phyloP scores from a whole-genome alignment of 352 stramenopile species.

The Phytophthora boehmeriae region DNA sequence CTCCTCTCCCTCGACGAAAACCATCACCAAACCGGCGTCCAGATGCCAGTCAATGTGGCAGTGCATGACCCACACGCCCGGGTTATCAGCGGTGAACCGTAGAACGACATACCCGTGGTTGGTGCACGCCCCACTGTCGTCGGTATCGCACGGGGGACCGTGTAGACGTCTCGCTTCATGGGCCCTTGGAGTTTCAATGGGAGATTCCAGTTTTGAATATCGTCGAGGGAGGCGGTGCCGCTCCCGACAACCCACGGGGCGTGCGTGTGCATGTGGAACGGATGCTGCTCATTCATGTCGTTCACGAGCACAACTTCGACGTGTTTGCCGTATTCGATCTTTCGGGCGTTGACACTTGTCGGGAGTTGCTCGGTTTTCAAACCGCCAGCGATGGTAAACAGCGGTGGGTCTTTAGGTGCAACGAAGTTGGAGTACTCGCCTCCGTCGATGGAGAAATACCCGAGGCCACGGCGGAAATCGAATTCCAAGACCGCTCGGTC shows the following conservation, averaged over 20 bases:
- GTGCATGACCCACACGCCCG: constrained; percentile 43
- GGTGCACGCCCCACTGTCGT: constrained; percentile 17
- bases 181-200: constrained; percentile 22
- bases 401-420: constrained; percentile 17
- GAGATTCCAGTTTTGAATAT: constrained; percentile 14
- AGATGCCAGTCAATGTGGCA: constrained; percentile 49
- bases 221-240: constrained; percentile 14
- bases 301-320: constrained; percentile 39
- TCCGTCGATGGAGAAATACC: constrained; percentile 30
- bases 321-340: constrained; percentile 33
- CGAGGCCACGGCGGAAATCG: constrained; percentile 16
- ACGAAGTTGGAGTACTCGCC: constrained; percentile 20
- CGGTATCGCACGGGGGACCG: constrained; percentile 28
- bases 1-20: constrained; percentile 28
- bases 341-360: constrained; percentile 6
- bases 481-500: constrained; percentile 35
- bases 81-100: constrained; percentile 38
- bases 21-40: constrained; percentile 31
- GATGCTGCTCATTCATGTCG: constrained; percentile 38
- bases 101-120: constrained; percentile 34
- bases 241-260: constrained; percentile 28
- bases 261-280: constrained; percentile 43
- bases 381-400: constrained; percentile 27
- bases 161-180: constrained; percentile 35
- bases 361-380: constrained; percentile 23